Evolutionary conservation across 768 basidiomycete genomes (phyloP).

Genomic region (Crucibulum laeve): DNA sequence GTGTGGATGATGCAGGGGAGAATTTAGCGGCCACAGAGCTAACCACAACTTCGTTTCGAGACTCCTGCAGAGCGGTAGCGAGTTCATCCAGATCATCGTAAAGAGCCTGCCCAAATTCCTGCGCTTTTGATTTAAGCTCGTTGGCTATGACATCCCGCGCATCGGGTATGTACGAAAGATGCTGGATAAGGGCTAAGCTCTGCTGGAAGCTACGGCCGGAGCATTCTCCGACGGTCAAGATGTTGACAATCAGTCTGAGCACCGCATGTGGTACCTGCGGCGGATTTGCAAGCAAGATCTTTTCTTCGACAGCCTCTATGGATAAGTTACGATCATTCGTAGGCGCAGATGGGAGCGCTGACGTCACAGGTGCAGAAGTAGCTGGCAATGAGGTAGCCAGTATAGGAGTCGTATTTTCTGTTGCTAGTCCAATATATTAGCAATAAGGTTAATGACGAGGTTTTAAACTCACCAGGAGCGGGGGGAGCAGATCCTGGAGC

Average conservation of each 20-base stretch:
- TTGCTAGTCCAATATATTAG: no score
- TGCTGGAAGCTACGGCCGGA: constrained; percentile 95
- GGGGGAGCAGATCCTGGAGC: no score
- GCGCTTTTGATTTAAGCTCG: constrained; percentile 82
- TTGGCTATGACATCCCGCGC: constrained; percentile 86
- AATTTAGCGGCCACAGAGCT: constrained; percentile 82
- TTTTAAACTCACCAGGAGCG: no score
- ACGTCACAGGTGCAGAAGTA: constrained; percentile 2
- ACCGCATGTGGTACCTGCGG: constrained; percentile 83
- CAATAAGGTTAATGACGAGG: no score
- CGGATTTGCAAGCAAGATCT: constrained; percentile 57
- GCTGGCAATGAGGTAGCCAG: no score
- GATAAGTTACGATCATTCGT: constrained; percentile 18
- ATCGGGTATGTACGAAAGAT: constrained; percentile 84
- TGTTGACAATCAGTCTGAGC: constrained; percentile 92
- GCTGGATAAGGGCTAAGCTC: constrained; percentile 86
- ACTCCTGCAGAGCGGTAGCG: constrained; percentile 52
- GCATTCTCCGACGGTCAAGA: constrained; percentile 96
- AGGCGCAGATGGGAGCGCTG: constrained; percentile 7
- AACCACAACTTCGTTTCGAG: constrained; percentile 51
- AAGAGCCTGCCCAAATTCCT: constrained; percentile 79
- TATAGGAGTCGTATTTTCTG: no score
- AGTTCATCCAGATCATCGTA: constrained; percentile 77
- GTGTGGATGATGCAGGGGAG: constrained; percentile 88
- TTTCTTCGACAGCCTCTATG: constrained; percentile 39